Conservation (phyloP, 192 early-diverging fungal genomes). For the Jimgerdemannia flammicorona region DNA sequence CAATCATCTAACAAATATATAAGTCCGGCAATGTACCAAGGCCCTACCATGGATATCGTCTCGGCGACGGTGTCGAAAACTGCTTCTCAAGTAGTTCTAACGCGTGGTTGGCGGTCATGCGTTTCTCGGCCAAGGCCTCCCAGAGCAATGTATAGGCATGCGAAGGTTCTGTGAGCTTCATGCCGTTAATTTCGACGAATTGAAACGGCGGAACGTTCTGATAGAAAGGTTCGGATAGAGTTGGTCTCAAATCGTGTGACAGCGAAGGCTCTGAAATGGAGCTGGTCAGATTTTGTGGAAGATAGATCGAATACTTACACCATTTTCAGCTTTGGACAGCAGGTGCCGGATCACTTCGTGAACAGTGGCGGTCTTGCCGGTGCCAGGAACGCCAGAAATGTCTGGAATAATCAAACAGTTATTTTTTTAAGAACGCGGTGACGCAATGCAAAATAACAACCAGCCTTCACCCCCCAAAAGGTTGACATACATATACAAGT, state of each 20-base stretch:
- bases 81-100: slow-evolving; percentile 68
- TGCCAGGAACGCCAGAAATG: slow-evolving; percentile 95
- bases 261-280: too few relatives aligned
- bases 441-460: neutral
- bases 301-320: slow-evolving; percentile 33
- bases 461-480: too few relatives aligned
- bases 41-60: slow-evolving; percentile 16
- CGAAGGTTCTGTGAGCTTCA: slow-evolving; percentile 91
- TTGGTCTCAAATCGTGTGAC: neutral
- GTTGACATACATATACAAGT: slow-evolving; percentile 72
- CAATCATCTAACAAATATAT: slow-evolving; percentile 5
- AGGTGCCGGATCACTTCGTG: slow-evolving; percentile 76
- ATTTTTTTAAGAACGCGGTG: neutral
- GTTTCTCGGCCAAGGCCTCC: slow-evolving; percentile 60
- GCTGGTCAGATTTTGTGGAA: too few relatives aligned
- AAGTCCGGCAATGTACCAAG: neutral
- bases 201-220: slow-evolving; percentile 66
- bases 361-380: slow-evolving; percentile 97
- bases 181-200: slow-evolving; percentile 96
- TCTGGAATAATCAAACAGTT: slow-evolving; percentile 35
- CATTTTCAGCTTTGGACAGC: slow-evolving; percentile 48
- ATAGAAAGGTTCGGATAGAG: slow-evolving; percentile 14
- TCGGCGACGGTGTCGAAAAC: slow-evolving; percentile 50
- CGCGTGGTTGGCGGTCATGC: slow-evolving; percentile 73
- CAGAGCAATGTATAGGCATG: slow-evolving; percentile 86